phyloP scores from a whole-genome alignment of 2,329 filamentous ascomycete genomes.

The Aureobasidium namibiae region DNA sequence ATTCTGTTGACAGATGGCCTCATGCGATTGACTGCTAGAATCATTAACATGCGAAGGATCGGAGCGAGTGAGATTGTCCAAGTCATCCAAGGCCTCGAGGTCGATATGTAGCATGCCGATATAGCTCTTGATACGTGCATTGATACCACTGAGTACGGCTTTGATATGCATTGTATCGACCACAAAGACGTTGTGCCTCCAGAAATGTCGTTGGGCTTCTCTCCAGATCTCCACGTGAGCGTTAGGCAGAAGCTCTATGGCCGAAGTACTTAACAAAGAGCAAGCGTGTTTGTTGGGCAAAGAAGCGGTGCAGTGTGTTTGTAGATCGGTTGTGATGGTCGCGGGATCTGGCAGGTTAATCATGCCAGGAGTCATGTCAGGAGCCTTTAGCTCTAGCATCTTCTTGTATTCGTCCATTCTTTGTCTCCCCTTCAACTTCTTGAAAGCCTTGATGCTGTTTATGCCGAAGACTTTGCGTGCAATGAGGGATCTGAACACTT shows the following conservation, averaged over 20 bases:
- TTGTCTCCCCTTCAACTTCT: not conserved
- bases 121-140: not conserved
- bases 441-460: not conserved
- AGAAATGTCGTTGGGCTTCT: not conserved
- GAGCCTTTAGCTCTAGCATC: not conserved
- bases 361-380: not conserved
- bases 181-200: not conserved
- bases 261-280: not conserved
- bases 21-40: not conserved
- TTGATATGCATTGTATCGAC: not conserved
- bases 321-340: not conserved
- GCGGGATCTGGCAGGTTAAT: not conserved
- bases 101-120: not conserved
- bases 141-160: not conserved
- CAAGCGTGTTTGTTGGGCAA: not conserved
- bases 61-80: not conserved
- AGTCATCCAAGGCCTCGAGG: not conserved
- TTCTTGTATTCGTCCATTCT: not conserved
- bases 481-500: not conserved
- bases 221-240: not conserved
- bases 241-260: not conserved
- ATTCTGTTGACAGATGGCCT: not conserved
- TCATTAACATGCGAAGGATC: not conserved
- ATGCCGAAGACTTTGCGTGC: not conserved
- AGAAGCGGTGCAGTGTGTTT: not conserved